Conservation (phyloP, 73 alveolate genomes). For the Stentor roeselii region DNA sequence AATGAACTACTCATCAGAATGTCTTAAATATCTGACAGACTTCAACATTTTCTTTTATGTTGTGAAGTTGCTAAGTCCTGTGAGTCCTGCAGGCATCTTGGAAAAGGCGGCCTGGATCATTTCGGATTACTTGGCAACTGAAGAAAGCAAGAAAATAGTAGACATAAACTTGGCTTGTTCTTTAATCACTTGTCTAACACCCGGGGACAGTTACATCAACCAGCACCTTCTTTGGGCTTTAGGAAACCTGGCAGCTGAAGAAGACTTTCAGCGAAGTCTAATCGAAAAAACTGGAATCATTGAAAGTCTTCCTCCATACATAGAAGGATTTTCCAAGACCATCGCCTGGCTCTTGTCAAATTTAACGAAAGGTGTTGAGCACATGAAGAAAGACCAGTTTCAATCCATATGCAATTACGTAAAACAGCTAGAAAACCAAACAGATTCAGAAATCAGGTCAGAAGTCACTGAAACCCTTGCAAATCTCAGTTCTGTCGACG, state of each 20-base stretch:
- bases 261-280: neutral
- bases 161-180: neutral
- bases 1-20: neutral
- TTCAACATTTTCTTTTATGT: too few species aligned
- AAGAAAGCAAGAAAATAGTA: neutral
- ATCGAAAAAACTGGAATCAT: too few species aligned
- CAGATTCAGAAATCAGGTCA: neutral
- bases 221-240: neutral
- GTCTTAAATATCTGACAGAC: neutral
- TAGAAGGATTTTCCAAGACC: neutral
- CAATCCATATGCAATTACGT: neutral
- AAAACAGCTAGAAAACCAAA: neutral
- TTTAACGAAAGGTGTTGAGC: neutral
- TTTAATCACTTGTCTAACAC: too few species aligned
- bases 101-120: neutral
- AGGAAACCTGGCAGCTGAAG: neutral
- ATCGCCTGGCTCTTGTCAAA: neutral
- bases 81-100: neutral
- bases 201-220: neutral
- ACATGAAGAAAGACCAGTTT: neutral
- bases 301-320: neutral
- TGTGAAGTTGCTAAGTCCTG: neutral
- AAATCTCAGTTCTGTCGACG: neutral
- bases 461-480: neutral
- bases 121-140: neutral